Evolutionary conservation across 208 protist species (phyloP).

Genomic region (Cochliopodium minus): DNA sequence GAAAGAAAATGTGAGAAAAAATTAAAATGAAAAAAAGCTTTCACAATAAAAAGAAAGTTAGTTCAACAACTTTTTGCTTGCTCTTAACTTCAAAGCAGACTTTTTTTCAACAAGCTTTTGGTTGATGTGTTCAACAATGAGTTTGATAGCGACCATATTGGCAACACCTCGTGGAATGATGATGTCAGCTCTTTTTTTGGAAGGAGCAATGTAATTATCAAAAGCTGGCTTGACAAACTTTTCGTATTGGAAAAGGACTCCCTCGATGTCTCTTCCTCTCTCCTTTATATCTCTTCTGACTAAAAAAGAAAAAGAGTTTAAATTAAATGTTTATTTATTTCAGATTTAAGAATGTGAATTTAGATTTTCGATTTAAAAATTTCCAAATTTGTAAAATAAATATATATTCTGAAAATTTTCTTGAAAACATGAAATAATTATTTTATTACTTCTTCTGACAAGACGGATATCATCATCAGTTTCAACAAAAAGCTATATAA

Average conservation of each 20-base stretch:
- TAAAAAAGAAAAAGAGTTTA: no score
- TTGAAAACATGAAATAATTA: no score
- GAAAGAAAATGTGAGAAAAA: no score
- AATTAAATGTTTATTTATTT: neutral
- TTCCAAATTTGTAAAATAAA: no score
- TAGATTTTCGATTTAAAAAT: neutral
- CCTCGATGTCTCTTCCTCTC: constrained; percentile 46
- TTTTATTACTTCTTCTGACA: constrained; percentile 33
- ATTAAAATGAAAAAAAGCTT: no score
- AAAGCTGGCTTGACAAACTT: constrained; percentile 61
- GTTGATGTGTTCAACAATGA: constrained; percentile 46
- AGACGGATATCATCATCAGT: constrained; percentile 59
- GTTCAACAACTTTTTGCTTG: no score
- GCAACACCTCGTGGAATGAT: constrained; percentile 59
- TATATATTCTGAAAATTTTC: no score
- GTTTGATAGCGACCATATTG: constrained; percentile 52
- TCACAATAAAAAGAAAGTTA: no score
- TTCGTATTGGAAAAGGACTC: constrained; percentile 58
- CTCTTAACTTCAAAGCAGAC: no score
- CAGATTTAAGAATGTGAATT: neutral
- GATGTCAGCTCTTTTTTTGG: constrained; percentile 50
- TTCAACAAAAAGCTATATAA: constrained; percentile 74
- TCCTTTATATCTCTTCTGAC: constrained; percentile 50
- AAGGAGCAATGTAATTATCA: constrained; percentile 48
- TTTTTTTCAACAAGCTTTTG: constrained; percentile 1